Evolutionary conservation across 108 stramenopile genomes (phyloP).

Genomic region (Nitzschia sp.): DNA sequence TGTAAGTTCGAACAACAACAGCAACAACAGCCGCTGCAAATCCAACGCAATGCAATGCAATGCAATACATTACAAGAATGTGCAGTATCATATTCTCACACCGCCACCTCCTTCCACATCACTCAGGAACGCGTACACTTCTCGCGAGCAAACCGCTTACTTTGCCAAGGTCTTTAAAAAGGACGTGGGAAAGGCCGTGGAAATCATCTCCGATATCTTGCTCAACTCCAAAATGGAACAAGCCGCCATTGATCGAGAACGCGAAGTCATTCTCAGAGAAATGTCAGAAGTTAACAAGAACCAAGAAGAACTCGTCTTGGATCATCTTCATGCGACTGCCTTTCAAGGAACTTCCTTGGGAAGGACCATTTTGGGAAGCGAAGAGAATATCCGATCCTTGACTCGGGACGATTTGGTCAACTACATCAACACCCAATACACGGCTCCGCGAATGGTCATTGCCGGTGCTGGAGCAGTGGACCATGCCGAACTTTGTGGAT

Average conservation of each 20-base stretch:
- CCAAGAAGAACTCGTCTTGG: conserved; percentile 97
- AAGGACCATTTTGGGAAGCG: conserved; percentile 96
- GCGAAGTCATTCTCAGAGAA: conserved; percentile 98
- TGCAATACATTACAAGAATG: too few species aligned
- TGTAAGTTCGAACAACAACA: conserved; percentile 37
- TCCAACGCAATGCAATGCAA: too few species aligned
- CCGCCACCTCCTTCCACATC: too few species aligned
- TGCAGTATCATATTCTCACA: not conserved
- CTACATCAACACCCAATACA: conserved; percentile 98
- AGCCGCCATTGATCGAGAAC: conserved; percentile 90
- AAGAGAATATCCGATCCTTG: conserved; percentile 89
- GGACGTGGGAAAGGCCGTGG: conserved; percentile 92
- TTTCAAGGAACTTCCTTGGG: conserved; percentile 94
- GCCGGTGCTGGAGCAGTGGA: conserved; percentile 97
- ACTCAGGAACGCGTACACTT: conserved; percentile 95
- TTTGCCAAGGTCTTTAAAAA: conserved; percentile 98
- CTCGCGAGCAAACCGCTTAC: conserved; percentile 99
- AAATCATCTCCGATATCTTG: conserved; percentile 97
- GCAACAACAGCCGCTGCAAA: not conserved
- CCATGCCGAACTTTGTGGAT: conserved; percentile 85
- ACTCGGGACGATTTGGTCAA: conserved; percentile 81
- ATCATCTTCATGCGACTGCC: conserved; percentile 98
- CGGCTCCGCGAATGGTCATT: conserved; percentile 97
- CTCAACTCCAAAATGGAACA: conserved; percentile 88
- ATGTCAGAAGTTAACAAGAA: conserved; percentile 99